These are phyloP conservation scores for Parvularia atlantis DNA, from an alignment of 78 protist species.

Conservation along the genomic window DNA sequence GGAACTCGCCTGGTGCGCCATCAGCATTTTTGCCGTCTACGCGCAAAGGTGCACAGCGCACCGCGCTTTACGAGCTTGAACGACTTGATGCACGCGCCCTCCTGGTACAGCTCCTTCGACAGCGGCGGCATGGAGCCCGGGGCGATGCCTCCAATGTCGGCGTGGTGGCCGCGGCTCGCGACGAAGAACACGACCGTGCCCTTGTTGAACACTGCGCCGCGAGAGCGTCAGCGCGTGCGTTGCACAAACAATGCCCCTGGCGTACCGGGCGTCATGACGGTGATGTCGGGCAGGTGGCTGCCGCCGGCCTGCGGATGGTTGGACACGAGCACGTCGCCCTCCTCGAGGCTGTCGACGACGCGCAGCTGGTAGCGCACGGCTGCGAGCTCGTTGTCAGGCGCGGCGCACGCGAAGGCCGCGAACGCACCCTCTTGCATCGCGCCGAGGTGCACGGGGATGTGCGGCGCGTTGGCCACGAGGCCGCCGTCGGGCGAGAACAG, in stretches of 20 bases:
- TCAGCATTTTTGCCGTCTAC: too few species aligned
- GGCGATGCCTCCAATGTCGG: slow-evolving; percentile 92
- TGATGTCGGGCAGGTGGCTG: slow-evolving; percentile 90
- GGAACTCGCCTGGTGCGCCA: too few species aligned
- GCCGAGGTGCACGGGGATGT: slow-evolving; percentile 92
- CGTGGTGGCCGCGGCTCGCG: slow-evolving; percentile 93
- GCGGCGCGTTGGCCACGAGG: slow-evolving; percentile 94
- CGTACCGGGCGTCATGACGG: slow-evolving; percentile 92
- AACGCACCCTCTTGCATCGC: slow-evolving; percentile 78
- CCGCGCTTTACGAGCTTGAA: slow-evolving; percentile 56
- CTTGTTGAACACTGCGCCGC: too few species aligned
- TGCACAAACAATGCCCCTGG: too few species aligned
- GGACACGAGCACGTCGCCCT: slow-evolving; percentile 76
- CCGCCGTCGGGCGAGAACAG: slow-evolving; percentile 80
- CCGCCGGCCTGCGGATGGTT: slow-evolving; percentile 93
- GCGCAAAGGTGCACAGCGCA: too few species aligned
- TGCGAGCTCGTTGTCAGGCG: slow-evolving; percentile 44
- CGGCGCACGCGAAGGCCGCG: too few species aligned
- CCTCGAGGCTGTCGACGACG: slow-evolving; percentile 66
- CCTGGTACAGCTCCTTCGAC: slow-evolving; percentile 57
- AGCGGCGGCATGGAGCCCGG: slow-evolving; percentile 94
- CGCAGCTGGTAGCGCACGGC: slow-evolving; percentile 5
- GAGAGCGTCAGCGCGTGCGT: too few species aligned
- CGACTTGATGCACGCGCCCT: slow-evolving; percentile 71
- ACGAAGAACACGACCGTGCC: slow-evolving; percentile 82